Evolutionary conservation across 306 rosid species (phyloP).

Genomic region (Casuarina glauca): DNA sequence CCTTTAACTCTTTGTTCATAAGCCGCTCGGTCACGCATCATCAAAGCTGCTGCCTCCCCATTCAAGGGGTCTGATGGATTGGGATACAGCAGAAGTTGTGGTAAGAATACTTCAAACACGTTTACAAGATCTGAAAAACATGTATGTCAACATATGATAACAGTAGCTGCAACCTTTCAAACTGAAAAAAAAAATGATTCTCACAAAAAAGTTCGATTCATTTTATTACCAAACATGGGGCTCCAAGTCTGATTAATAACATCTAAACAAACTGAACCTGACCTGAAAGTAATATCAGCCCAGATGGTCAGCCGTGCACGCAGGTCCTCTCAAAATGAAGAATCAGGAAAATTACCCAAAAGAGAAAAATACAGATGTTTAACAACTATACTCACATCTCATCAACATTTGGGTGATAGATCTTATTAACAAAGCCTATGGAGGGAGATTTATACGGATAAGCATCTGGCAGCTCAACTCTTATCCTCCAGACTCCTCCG

Average conservation of each 20-base stretch:
- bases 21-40: constrained; percentile 50
- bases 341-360: constrained; percentile 3
- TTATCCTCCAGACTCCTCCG: constrained; percentile 59
- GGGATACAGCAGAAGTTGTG: constrained; percentile 62
- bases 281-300: constrained; percentile 39
- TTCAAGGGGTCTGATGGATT: constrained; percentile 62
- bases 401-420: constrained; percentile 63
- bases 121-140: constrained; percentile 55
- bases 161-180: constrained; percentile 14
- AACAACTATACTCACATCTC: constrained; percentile 43
- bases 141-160: constrained; percentile 20
- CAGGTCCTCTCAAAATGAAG: constrained; percentile 10
- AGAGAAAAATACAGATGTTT: constrained; percentile 5
- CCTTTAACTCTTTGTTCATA: constrained; percentile 62
- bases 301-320: constrained; percentile 18
- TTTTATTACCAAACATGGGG: constrained; percentile 58
- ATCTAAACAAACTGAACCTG: constrained; percentile 67
- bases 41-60: constrained; percentile 59
- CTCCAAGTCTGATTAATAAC: constrained; percentile 67
- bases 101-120: constrained; percentile 60
- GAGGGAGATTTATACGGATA: constrained; percentile 64
- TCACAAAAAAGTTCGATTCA: neutral
- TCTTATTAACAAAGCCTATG: constrained; percentile 59
- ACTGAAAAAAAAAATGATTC: constrained; percentile 2
- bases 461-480: constrained; percentile 63